A percentile compares a stretch with the other conserved stretches of the same genome.
Conservation (phyloP, 2,329 filamentous ascomycete genomes). For the Akanthomyces lecanii region DNA sequence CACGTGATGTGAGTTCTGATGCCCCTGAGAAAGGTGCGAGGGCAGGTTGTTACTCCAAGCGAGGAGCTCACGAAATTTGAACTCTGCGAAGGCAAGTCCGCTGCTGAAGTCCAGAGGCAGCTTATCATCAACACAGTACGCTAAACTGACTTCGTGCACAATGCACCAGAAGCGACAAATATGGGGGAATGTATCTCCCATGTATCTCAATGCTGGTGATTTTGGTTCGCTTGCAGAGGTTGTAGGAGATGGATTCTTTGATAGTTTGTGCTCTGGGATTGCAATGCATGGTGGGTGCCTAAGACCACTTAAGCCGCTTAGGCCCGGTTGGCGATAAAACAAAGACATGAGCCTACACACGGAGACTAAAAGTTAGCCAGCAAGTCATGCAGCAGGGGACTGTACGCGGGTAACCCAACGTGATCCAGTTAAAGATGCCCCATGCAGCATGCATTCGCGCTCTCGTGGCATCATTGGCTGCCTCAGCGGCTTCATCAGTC, state of each 20-base stretch:
- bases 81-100: slow-evolving; percentile 30
- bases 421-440: slow-evolving; percentile 36
- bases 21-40: slow-evolving; percentile 22
- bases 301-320: slow-evolving; percentile 20
- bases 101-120: slow-evolving; percentile 9
- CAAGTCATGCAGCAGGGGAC: background rate
- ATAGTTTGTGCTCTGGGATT: slow-evolving; percentile 18
- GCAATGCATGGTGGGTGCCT: slow-evolving; percentile 22
- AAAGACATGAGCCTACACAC: slow-evolving; percentile 27
- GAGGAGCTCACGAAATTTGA: slow-evolving; percentile 36
- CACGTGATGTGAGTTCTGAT: slow-evolving; percentile 31
- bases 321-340: slow-evolving; percentile 32
- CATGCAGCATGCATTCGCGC: slow-evolving; percentile 26
- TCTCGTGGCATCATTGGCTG: slow-evolving; percentile 1
- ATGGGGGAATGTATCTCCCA: slow-evolving; percentile 28
- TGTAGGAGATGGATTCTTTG: background rate
- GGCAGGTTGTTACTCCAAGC: slow-evolving; percentile 34
- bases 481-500: slow-evolving; percentile 3
- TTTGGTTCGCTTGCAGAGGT: background rate
- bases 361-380: background rate
- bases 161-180: slow-evolving; percentile 37
- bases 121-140: slow-evolving; percentile 24
- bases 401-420: slow-evolving; percentile 25
- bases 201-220: slow-evolving; percentile 16
- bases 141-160: slow-evolving; percentile 29